Base-by-base conservation (phyloP, 192 early-diverging fungal species). In the Linnemannia exigua region DNA sequence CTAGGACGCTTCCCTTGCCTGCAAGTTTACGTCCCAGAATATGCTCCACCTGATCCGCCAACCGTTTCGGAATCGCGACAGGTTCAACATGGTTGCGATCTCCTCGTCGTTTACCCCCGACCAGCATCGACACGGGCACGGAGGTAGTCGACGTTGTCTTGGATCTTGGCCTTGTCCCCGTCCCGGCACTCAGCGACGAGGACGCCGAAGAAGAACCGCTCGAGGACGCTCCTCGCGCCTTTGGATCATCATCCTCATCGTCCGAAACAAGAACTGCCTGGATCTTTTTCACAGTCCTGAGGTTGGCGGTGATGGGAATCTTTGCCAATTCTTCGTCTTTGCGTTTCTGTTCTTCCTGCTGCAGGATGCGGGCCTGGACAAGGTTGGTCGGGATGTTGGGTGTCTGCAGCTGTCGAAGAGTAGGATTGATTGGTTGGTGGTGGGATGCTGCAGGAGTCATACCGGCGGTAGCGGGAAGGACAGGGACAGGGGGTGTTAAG, bases 1-100 rank as follows among this genome's bases (percentile, higher is more conserved):
- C 83, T 1, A 86, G 83, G 38, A 80, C 83, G 54, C 47, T 80
- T 61, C 83, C 83, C 69, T 86, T 86, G 77, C 83, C 83, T 41
- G 83, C 83, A 67, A 86, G 83, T 72, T 86, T 86, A n/a, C 83
- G 83, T 54, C 83, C 83, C 38, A 86, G 25, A 47, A 86, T 86
- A 73, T 86, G 67, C 35, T 86, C 83, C 17, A 86, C 83, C 51
- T 86, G 77, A 31, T 86, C 83, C 5, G 78, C 83, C 61, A 86
- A 61, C 22, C 70, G 63, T 63, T 86, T 86, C 16, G 83, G 83
- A 25, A 86, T 86, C 0, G 78, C 83, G 17, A 86, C 83, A 11
- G 83, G 77, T 33, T 77, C 83, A 1, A 86, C 83, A 68, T 76
- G 83, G 20, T 79, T 80, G 0, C 83, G 77, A 47, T 86, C 83